Evolutionary conservation across 2,329 filamentous ascomycete species (phyloP).

Genomic region (Aspergillus alliaceus): DNA sequence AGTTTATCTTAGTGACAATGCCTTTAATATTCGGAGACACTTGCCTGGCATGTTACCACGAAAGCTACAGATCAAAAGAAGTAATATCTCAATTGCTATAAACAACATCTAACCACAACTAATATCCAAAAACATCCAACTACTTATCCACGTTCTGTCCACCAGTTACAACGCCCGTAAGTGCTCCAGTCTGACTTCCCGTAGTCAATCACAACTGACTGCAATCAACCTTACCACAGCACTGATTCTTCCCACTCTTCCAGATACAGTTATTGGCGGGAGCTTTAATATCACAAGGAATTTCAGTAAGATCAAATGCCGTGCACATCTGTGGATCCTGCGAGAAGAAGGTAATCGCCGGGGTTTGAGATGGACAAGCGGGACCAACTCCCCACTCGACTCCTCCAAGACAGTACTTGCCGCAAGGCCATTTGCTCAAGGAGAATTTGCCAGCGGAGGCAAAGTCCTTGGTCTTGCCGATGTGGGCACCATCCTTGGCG

Average conservation of each 20-base stretch:
- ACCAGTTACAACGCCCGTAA: background rate
- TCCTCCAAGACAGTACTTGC: constrained; percentile 14
- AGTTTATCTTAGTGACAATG: too few relatives aligned
- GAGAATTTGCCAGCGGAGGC: constrained; percentile 7
- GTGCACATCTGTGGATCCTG: constrained; percentile 14
- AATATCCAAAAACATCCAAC: background rate
- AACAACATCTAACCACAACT: too few relatives aligned
- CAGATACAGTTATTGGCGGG: constrained; percentile 14
- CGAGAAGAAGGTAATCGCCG: constrained; percentile 11
- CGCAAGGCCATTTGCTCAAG: constrained; percentile 12
- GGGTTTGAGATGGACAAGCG: constrained; percentile 8
- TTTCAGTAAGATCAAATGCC: constrained; percentile 11
- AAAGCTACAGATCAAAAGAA: too few relatives aligned
- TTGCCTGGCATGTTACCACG: too few relatives aligned
- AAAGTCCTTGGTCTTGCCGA: constrained; percentile 8
- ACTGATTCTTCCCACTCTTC: constrained; percentile 10
- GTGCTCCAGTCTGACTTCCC: too few relatives aligned
- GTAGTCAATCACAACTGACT: background rate
- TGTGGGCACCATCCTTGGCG: constrained; percentile 9
- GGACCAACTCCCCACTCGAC: constrained; percentile 7
- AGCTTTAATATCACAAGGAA: constrained; percentile 11
- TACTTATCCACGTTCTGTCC: background rate
- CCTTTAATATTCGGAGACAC: too few relatives aligned
- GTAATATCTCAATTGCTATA: background rate
- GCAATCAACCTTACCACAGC: constrained; percentile 9